Conservation (phyloP, 139 green algal genomes). For the Closterium sp. region DNA sequence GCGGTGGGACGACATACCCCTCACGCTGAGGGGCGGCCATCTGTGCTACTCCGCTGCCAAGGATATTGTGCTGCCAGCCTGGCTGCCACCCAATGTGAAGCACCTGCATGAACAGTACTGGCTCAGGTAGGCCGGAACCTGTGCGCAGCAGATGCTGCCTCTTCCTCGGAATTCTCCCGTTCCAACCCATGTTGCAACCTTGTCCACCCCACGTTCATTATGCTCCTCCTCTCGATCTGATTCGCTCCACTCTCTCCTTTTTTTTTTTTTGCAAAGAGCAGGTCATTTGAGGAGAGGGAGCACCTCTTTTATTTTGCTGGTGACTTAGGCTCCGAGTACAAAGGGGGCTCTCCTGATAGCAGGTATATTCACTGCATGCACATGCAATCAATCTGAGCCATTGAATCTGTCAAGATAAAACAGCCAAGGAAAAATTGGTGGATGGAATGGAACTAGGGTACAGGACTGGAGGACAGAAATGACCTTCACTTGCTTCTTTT, state of each 20-base stretch:
- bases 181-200: too few species aligned
- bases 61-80: constrained; percentile 10
- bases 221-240: background rate
- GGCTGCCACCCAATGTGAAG: constrained; percentile 14
- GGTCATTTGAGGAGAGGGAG: background rate
- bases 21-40: background rate
- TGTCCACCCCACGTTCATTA: too few species aligned
- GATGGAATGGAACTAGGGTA: too few species aligned
- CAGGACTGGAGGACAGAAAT: too few species aligned
- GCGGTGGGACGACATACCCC: constrained; percentile 11
- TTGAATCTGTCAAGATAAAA: background rate
- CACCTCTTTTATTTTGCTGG: constrained; percentile 1
- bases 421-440: too few species aligned
- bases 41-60: constrained; percentile 1
- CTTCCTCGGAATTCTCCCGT: too few species aligned
- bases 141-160: too few species aligned
- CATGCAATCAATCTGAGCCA: background rate
- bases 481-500: too few species aligned
- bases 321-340: background rate
- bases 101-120: constrained; percentile 4
- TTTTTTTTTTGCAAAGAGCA: background rate
- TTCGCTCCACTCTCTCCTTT: background rate
- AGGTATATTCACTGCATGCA: background rate
- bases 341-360: background rate
- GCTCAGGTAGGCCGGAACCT: background rate